phyloP scores from a whole-genome alignment of 306 rosid species.

The Leucaena leucocephala region DNA sequence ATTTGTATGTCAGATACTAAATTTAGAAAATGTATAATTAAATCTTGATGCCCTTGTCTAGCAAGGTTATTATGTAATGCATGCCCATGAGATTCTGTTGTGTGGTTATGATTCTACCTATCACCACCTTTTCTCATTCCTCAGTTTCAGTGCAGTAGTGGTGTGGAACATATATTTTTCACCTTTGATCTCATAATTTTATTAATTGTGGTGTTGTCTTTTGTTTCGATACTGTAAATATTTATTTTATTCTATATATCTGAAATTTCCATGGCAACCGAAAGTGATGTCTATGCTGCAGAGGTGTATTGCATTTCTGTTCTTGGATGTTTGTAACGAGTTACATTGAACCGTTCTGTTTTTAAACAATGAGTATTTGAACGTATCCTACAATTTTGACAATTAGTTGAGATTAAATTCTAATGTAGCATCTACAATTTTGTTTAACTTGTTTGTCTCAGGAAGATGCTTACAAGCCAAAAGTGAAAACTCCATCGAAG shows the following conservation, averaged over 20 bases:
- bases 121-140: neutral
- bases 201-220: neutral
- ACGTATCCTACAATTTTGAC: conserved; percentile 18
- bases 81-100: neutral
- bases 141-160: neutral
- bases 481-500: conserved; percentile 45
- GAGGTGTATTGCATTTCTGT: conserved; percentile 23
- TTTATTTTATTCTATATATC: neutral
- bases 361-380: conserved; percentile 8
- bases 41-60: neutral
- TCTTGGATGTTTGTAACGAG: neutral
- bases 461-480: conserved; percentile 52
- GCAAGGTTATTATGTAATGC: neutral
- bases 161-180: neutral
- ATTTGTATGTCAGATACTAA: too few species aligned
- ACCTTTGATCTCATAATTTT: neutral
- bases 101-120: neutral
- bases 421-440: neutral
- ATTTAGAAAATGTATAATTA: too few species aligned
- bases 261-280: neutral
- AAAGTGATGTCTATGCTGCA: conserved; percentile 10
- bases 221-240: neutral
- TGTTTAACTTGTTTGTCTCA: conserved; percentile 48
- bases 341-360: conserved; percentile 21
- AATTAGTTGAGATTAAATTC: conserved; percentile 19